These are phyloP conservation scores for Meyerozyma guilliermondii DNA, from an alignment of 1,139 yeast species.

Conservation along the genomic window DNA sequence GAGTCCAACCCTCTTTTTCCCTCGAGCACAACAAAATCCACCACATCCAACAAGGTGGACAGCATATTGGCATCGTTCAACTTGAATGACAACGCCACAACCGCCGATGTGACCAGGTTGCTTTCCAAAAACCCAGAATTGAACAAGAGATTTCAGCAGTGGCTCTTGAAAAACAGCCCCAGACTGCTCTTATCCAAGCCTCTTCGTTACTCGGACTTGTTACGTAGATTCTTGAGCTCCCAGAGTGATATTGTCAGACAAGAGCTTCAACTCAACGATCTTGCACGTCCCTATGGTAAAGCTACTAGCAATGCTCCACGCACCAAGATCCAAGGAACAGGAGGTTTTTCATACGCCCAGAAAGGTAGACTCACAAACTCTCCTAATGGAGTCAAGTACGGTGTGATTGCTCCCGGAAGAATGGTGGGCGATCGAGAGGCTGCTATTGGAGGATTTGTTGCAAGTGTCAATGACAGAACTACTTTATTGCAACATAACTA, in stretches of 20 bases:
- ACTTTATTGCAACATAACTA: conserved; percentile 37
- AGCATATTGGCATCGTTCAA: conserved; percentile 30
- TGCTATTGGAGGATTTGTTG: conserved; percentile 31
- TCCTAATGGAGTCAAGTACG: conserved; percentile 66
- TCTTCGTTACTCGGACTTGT: conserved; percentile 15
- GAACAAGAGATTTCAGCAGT: conserved; percentile 25
- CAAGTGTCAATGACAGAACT: conserved; percentile 26
- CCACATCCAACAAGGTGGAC: conserved; percentile 15
- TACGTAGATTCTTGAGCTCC: conserved; percentile 24
- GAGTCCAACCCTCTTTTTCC: conserved; percentile 33
- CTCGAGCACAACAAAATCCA: conserved; percentile 16
- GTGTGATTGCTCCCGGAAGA: conserved; percentile 68
- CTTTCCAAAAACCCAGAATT: conserved; percentile 31
- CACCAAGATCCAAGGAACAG: conserved; percentile 53
- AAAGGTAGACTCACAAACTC: conserved; percentile 69
- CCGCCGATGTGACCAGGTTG: conserved; percentile 22
- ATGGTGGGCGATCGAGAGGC: conserved; percentile 48
- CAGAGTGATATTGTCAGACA: conserved; percentile 16
- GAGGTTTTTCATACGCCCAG: conserved; percentile 67
- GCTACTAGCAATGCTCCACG: conserved; percentile 11
- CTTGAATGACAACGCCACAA: conserved; percentile 22
- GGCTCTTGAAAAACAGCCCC: conserved; percentile 34
- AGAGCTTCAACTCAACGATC: conserved; percentile 17
- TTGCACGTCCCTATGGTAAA: conserved; percentile 15
- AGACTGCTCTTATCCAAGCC: conserved; percentile 21